Conservation (phyloP, 441 rosid genomes). For the Bocquillonia castaneifolia region DNA sequence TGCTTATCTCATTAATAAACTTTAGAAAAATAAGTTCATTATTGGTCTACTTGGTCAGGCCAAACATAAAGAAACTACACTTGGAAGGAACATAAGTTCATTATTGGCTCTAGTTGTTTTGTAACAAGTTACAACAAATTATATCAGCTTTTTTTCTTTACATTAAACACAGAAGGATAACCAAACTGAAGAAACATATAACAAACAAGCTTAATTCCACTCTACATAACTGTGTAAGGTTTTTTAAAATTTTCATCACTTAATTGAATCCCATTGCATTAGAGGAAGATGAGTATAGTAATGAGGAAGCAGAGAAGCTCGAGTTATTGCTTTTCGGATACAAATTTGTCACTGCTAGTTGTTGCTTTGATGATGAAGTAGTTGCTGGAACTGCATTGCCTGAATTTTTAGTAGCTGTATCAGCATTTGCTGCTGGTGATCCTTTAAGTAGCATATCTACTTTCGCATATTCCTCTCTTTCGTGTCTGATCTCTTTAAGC, state of each 20-base stretch:
- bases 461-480: constrained; percentile 76
- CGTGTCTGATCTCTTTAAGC: constrained; percentile 86
- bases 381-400: constrained; percentile 30
- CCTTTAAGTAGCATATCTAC: constrained; percentile 66
- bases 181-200: constrained; percentile 25
- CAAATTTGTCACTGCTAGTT: constrained; percentile 27
- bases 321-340: constrained; percentile 62
- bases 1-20: no score
- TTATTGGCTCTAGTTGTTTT: constrained; percentile 17
- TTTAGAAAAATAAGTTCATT: no score
- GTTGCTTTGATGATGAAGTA: constrained; percentile 52
- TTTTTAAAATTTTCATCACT: constrained; percentile 17
- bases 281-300: constrained; percentile 60
- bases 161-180: constrained; percentile 26
- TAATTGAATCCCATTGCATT: constrained; percentile 24
- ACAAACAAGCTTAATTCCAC: constrained; percentile 22
- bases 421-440: constrained; percentile 42
- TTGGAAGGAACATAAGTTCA: neutral
- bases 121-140: constrained; percentile 23
- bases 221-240: constrained; percentile 21
- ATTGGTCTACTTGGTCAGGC: no score
- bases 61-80: neutral
- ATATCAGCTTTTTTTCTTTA: constrained; percentile 34
- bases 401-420: constrained; percentile 26
- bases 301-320: constrained; percentile 74